Evolutionary conservation across 179 eudicot genomes (phyloP).

Genomic region (Patellifolia procumbens): DNA sequence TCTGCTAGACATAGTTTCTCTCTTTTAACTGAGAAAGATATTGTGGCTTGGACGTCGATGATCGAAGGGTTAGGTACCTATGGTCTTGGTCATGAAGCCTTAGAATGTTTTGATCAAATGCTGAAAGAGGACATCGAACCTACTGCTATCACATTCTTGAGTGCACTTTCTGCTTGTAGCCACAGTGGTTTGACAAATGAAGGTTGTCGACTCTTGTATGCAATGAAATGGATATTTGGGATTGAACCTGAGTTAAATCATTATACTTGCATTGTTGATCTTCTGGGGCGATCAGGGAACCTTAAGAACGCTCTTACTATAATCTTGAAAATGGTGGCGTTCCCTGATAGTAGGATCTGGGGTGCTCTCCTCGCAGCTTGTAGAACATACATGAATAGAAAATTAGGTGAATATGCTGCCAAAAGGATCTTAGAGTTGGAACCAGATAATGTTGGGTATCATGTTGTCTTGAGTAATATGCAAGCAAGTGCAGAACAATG

Average conservation of each 20-base stretch:
- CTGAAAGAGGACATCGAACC: conserved; percentile 45
- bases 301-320: conserved; percentile 41
- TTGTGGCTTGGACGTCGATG: conserved; percentile 43
- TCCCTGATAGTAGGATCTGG: conserved; percentile 52
- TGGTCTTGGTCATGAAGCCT: conserved; percentile 38
- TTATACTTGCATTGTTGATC: conserved; percentile 55
- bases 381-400: conserved; percentile 37
- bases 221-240: conserved; percentile 43
- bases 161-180: conserved; percentile 51
- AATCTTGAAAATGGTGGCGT: conserved; percentile 33
- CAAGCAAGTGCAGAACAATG: conserved; percentile 49
- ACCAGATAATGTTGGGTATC: conserved; percentile 50
- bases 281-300: conserved; percentile 50
- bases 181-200: conserved; percentile 47
- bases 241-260: conserved; percentile 42
- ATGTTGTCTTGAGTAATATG: conserved; percentile 43
- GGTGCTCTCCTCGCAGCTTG: conserved; percentile 52
- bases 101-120: conserved; percentile 33
- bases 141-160: conserved; percentile 52
- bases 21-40: conserved; percentile 30
- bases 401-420: conserved; percentile 41
- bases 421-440: conserved; percentile 41
- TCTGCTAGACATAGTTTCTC: conserved; percentile 30
- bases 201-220: conserved; percentile 40
- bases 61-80: conserved; percentile 42